Conservation (phyloP, 352 stramenopile species). For the Blastocystis sp. region DNA sequence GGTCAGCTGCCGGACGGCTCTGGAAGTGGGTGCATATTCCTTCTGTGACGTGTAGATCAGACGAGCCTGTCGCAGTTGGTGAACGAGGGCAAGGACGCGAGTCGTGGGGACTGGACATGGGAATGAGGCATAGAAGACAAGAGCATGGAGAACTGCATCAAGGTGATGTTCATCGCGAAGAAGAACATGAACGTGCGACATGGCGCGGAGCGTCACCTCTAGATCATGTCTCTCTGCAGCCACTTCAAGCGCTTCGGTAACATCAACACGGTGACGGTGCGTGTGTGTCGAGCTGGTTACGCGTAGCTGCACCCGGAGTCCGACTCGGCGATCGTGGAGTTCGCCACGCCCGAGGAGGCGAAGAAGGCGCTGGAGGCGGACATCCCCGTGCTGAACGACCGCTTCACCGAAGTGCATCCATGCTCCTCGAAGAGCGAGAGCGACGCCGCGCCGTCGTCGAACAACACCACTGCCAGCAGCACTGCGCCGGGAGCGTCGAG, state of each 20-base stretch:
- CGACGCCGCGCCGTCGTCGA: background rate
- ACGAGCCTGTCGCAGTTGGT: slow-evolving; percentile 24
- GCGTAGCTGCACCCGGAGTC: background rate
- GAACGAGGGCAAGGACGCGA: background rate
- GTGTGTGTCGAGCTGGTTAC: background rate
- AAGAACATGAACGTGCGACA: slow-evolving; percentile 32
- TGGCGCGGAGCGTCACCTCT: background rate
- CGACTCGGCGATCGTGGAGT: slow-evolving; percentile 29
- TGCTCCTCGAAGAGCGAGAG: background rate
- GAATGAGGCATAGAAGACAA: slow-evolving; percentile 28
- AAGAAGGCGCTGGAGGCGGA: slow-evolving; percentile 20
- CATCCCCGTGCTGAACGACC: slow-evolving; percentile 45
- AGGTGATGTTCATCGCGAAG: slow-evolving; percentile 12
- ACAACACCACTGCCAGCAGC: background rate
- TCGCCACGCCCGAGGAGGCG: slow-evolving; percentile 8
- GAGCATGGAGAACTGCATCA: slow-evolving; percentile 54
- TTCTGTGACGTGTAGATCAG: background rate
- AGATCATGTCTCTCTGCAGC: slow-evolving; percentile 19
- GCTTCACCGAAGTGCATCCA: slow-evolving; percentile 21
- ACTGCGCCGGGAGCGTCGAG: background rate
- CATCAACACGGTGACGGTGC: slow-evolving; percentile 10
- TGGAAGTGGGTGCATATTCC: background rate
- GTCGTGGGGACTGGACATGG: background rate
- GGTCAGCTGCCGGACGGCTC: background rate
- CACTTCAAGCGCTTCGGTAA: slow-evolving; percentile 53